Conservation (phyloP, 192 early-diverging fungal genomes). For the Entomortierella parvispora region DNA sequence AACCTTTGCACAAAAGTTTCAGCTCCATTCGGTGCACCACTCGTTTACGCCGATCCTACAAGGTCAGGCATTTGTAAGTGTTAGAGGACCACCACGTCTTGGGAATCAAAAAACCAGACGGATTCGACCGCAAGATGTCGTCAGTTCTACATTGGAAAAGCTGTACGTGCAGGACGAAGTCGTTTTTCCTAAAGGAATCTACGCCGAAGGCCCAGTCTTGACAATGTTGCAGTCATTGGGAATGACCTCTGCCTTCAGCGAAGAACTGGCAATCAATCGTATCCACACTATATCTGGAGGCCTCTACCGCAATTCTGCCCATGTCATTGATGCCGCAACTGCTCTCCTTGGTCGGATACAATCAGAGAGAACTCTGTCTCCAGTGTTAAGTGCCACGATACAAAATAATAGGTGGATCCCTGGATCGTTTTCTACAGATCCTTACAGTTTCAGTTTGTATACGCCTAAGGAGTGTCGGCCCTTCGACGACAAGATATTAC, state of each 20-base stretch:
- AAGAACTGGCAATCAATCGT: constrained; percentile 3
- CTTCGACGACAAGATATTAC: not conserved
- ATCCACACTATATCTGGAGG: not conserved
- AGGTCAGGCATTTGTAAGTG: constrained; percentile 3
- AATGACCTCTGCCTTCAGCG: constrained; percentile 10
- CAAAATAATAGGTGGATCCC: constrained; percentile 2
- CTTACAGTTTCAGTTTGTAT: not conserved
- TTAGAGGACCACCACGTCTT: not conserved
- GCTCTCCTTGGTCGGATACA: constrained; percentile 8
- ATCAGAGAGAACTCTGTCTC: not conserved
- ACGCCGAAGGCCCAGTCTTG: not conserved
- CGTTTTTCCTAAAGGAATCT: constrained; percentile 21
- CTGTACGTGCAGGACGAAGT: constrained; percentile 16
- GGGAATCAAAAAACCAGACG: not conserved
- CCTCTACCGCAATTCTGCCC: not conserved
- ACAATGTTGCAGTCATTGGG: constrained; percentile 9
- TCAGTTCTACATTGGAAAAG: not conserved
- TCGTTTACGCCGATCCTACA: not conserved
- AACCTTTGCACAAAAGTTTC: constrained; percentile 1
- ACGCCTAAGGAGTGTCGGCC: constrained; percentile 18
- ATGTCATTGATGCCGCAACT: not conserved
- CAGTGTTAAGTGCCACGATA: not conserved
- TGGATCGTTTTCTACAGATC: not conserved
- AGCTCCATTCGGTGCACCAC: not conserved
- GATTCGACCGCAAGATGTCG: not conserved